Evolutionary conservation across 192 early-diverging fungal species (phyloP), one percentile per base, ranked within the genome.

Genomic region (Umbelopsis sp.): DNA sequence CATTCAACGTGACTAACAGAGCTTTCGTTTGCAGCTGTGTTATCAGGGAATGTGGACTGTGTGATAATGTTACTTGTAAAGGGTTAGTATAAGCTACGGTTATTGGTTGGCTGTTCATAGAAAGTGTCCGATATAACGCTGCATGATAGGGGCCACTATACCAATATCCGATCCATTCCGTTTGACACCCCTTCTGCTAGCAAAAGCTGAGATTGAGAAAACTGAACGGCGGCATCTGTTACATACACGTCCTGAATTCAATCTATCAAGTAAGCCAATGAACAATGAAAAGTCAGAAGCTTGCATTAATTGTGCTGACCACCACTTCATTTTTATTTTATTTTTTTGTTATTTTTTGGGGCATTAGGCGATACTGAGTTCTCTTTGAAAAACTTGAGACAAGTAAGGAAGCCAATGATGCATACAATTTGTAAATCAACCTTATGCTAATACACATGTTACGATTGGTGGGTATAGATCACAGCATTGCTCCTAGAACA

Each of bases 151-250:
- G 18, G 78, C 78, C 2, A 72, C 37, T 23, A 48, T 79, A 55
- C 78, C 78, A 44, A 67, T 73, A 11, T 75, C 78, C 41, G 74
- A 72, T 45, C 71, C 78, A 11, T 79, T 79, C 64, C 74, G 78
- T 23, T 23, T 75, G 15, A 79, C 78, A 20, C 78, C 78, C 1
- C 25, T 79, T 7, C 45, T 78, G 20, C 50, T 78, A 15, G 76
- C 76, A 37, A 78, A 73, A 49, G 55, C 55, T 30, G 55, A 61
- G 55, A 61, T 61, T n/a, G 55, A 61, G 33, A 61, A 61, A 35
- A 61, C 21, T 6, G 55, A 61, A 25, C 27, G 55, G 55, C 27
- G 55, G 27, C 55, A 25, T 61, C 18, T 30, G 1, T 6, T 61
- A 35, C 55, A 61, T 25, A 25, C 55, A 2, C 55, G 21, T 16